A percentile compares a stretch with the other conserved stretches of the same genome.
Conservation (phyloP, 2,329 filamentous ascomycete species). For the Microdochium nivale region DNA sequence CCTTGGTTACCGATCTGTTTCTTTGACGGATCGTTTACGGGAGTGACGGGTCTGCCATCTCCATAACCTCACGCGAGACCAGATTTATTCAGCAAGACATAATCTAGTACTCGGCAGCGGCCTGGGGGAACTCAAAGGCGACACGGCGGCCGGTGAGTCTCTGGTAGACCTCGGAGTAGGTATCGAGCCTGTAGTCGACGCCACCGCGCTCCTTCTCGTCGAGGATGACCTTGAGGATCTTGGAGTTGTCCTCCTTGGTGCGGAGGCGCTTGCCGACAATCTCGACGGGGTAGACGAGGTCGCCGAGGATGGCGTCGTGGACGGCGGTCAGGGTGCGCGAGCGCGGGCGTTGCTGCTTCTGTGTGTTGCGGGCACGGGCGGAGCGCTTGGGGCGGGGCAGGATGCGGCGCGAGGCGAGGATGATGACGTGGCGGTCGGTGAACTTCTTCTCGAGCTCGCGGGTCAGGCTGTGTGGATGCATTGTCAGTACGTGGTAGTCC, state of each 20-base stretch:
- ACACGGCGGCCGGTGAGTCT: conserved; percentile 93
- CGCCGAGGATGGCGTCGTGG: conserved; percentile 94
- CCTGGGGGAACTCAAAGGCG: conserved; percentile 97
- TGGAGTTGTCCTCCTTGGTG: conserved; percentile 98
- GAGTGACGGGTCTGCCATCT: conserved; percentile 11
- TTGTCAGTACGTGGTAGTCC: conserved; percentile 3
- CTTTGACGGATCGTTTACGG: neutral
- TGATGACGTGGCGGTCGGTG: conserved; percentile 99
- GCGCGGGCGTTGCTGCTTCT: conserved; percentile 97
- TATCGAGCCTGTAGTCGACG: conserved; percentile 99
- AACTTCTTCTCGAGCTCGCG: conserved; percentile 99
- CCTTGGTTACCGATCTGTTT: neutral
- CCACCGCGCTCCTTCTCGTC: conserved; percentile 99
- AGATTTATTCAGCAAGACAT: conserved; percentile 7
- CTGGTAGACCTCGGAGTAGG: conserved; percentile 99
- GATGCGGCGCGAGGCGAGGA: conserved; percentile 98
- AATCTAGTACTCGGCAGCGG: conserved; percentile 71
- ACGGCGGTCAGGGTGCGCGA: conserved; percentile 97
- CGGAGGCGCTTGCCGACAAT: conserved; percentile 98
- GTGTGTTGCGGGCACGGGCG: conserved; percentile 88
- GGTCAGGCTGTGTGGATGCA: conserved; percentile 62
- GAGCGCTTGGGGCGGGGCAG: conserved; percentile 98
- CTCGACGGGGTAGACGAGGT: conserved; percentile 99
- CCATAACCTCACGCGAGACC: conserved; percentile 26
- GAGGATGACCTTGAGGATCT: conserved; percentile 96